Conservation (phyloP, 495 filamentous ascomycete species). For the Parathielavia appendiculata region DNA sequence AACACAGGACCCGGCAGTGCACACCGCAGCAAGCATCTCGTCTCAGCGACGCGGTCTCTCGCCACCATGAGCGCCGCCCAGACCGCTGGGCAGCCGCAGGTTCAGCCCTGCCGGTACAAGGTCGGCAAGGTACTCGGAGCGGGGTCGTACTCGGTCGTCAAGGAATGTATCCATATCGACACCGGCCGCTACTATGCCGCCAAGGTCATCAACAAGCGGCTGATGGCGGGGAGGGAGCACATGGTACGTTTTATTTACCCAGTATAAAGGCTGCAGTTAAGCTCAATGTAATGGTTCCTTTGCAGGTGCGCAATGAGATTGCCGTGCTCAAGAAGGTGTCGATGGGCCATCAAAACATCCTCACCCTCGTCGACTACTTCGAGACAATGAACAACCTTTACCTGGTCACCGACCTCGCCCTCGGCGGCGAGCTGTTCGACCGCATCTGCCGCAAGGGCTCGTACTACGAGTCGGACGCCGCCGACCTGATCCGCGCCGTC, state of each 20-base stretch:
- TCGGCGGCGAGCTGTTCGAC: conserved; percentile 96
- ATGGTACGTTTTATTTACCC: conserved; percentile 63
- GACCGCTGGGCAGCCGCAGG: conserved; percentile 34
- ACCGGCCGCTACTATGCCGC: conserved; percentile 97
- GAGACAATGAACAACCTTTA: conserved; percentile 99
- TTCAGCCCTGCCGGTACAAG: conserved; percentile 75
- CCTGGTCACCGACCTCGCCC: conserved; percentile 91
- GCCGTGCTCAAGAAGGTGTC: conserved; percentile 93
- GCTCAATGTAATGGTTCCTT: neutral
- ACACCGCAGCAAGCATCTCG: conserved; percentile 5
- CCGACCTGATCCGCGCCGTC: conserved; percentile 89
- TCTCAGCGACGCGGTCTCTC: neutral
- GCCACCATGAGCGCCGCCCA: conserved; percentile 32
- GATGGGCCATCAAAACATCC: conserved; percentile 96
- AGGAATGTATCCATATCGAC: conserved; percentile 98
- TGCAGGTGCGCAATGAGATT: conserved; percentile 93
- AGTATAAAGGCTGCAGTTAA: neutral
- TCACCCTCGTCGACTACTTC: conserved; percentile 97
- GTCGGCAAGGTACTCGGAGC: conserved; percentile 96
- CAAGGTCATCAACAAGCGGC: conserved; percentile 97
- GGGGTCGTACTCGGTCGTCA: conserved; percentile 97
- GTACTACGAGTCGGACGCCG: conserved; percentile 96
- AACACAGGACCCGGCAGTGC: no score
- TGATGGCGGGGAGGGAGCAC: conserved; percentile 96
- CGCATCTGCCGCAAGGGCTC: conserved; percentile 97